phyloP scores from a whole-genome alignment of 108 stramenopile species.

The Cyclotella choctawhatcheeana region DNA sequence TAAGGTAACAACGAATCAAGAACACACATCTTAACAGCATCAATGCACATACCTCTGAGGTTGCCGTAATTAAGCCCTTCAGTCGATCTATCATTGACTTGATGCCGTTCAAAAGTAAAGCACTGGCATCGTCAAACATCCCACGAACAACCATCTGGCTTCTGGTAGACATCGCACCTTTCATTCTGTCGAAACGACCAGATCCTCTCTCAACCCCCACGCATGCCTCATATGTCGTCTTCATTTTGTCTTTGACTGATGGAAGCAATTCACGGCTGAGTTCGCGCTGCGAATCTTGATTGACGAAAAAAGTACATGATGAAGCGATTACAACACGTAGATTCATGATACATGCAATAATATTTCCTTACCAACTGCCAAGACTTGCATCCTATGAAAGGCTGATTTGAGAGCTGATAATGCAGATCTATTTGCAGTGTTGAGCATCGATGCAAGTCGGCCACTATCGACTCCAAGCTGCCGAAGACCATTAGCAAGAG shows the following conservation, averaged over 20 bases:
- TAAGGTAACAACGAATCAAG: too few relatives aligned
- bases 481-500: slow-evolving; percentile 15
- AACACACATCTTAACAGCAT: too few relatives aligned
- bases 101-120: slow-evolving; percentile 39
- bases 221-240: slow-evolving; percentile 23
- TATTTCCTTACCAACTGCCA: slow-evolving; percentile 11
- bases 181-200: slow-evolving; percentile 53
- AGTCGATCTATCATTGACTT: slow-evolving; percentile 28
- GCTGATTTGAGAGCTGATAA: slow-evolving; percentile 31
- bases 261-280: slow-evolving; percentile 46
- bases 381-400: slow-evolving; percentile 24
- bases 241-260: slow-evolving; percentile 46
- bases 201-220: slow-evolving; percentile 36
- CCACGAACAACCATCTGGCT: slow-evolving; percentile 22
- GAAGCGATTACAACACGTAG: background rate
- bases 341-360: too few relatives aligned
- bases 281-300: slow-evolving; percentile 35
- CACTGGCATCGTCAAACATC: slow-evolving; percentile 43
- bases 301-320: background rate
- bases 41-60: slow-evolving; percentile 20
- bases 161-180: slow-evolving; percentile 21
- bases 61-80: slow-evolving; percentile 17
- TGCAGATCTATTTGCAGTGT: slow-evolving; percentile 34
- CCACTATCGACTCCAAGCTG: slow-evolving; percentile 21
- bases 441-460: slow-evolving; percentile 38